Evolutionary conservation across 2,329 filamentous ascomycete genomes (phyloP).

Genomic region (Monosporascus ibericus): DNA sequence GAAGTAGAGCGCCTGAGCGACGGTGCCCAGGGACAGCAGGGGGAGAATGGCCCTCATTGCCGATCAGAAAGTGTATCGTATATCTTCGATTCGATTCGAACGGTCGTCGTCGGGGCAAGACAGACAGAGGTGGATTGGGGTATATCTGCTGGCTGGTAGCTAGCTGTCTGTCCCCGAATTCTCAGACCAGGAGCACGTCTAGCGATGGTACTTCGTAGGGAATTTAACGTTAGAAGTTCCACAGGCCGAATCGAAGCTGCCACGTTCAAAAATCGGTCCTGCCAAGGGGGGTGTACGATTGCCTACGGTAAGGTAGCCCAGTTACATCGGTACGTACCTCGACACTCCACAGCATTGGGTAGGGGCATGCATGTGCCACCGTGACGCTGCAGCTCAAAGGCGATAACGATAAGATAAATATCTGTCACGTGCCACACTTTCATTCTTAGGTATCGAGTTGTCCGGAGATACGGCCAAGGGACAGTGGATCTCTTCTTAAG

Average conservation of each 20-base stretch:
- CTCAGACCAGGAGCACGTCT: too few relatives aligned
- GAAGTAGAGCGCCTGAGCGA: slow-evolving; percentile 84
- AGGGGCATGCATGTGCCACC: too few relatives aligned
- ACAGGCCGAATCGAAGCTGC: slow-evolving; percentile 35
- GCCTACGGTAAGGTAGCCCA: neutral
- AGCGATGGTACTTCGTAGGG: too few relatives aligned
- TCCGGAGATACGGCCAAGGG: neutral
- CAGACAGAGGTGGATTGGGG: neutral
- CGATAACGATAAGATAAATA: neutral
- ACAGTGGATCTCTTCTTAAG: too few relatives aligned
- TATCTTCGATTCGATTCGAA: neutral
- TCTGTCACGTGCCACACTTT: neutral
- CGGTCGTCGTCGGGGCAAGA: neutral
- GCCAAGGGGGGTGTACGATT: slow-evolving; percentile 20
- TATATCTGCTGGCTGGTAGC: slow-evolving; percentile 4
- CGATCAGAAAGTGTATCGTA: slow-evolving; percentile 1
- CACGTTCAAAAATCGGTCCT: slow-evolving; percentile 40
- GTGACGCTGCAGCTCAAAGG: too few relatives aligned
- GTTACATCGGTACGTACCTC: neutral
- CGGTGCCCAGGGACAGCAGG: slow-evolving; percentile 57
- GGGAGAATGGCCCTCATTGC: slow-evolving; percentile 57
- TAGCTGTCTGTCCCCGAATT: neutral
- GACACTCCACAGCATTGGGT: neutral
- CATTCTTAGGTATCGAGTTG: neutral
- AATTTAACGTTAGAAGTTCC: too few relatives aligned